Percentiles rank a stretch among this genome's conserved stretches.
phyloP scores from a whole-genome alignment of 768 basidiomycete genomes.

The Suillus bovinus region DNA sequence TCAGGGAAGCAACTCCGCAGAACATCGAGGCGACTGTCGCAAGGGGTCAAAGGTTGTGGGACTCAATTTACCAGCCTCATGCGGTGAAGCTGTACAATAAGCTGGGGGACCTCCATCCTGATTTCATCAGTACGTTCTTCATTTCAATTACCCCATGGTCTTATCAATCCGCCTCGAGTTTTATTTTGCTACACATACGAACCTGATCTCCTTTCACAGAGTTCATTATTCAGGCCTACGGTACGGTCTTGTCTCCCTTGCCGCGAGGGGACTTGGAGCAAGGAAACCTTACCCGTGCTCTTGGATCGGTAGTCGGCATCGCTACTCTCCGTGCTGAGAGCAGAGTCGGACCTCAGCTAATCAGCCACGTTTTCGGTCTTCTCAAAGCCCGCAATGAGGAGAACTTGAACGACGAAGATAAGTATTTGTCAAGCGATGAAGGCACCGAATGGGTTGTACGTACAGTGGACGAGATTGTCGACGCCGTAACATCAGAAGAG shows the following conservation, averaged over 20 bases:
- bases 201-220: slow-evolving; percentile 42
- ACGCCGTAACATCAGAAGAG: slow-evolving; percentile 58
- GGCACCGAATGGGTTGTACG: slow-evolving; percentile 89
- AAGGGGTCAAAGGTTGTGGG: slow-evolving; percentile 76
- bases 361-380: slow-evolving; percentile 86
- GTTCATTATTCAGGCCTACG: slow-evolving; percentile 87
- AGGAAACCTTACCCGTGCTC: slow-evolving; percentile 81
- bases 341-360: slow-evolving; percentile 83
- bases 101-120: slow-evolving; percentile 85
- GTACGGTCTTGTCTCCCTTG: slow-evolving; percentile 73
- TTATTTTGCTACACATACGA: slow-evolving; percentile 28
- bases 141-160: slow-evolving; percentile 34
- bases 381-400: slow-evolving; percentile 75
- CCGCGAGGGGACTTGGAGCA: slow-evolving; percentile 68
- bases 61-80: slow-evolving; percentile 87
- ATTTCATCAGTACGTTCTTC: slow-evolving; percentile 81
- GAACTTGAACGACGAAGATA: slow-evolving; percentile 66
- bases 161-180: slow-evolving; percentile 33
- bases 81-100: slow-evolving; percentile 87
- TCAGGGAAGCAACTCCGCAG: slow-evolving; percentile 57
- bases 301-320: slow-evolving; percentile 83
- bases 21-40: slow-evolving; percentile 68
- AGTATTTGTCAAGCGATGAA: slow-evolving; percentile 82
- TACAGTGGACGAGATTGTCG: slow-evolving; percentile 78
- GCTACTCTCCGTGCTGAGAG: slow-evolving; percentile 85